Percentiles rank a stretch among this genome's conserved stretches.
Evolutionary conservation across 768 basidiomycete species (phyloP).

Genomic region (Tulasnella sp.): DNA sequence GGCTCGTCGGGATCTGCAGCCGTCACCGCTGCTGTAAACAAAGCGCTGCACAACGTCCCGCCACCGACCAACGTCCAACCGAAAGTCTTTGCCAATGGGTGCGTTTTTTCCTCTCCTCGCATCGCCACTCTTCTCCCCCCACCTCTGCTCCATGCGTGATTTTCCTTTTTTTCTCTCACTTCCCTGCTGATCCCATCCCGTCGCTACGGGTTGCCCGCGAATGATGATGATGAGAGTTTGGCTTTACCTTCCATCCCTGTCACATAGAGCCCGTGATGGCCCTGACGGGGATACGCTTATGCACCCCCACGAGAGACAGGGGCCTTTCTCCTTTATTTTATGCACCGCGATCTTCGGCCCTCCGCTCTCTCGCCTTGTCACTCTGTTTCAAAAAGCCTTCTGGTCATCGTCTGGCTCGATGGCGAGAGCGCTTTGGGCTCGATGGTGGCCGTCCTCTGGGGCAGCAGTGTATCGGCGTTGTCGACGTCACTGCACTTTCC

Average conservation of each 20-base stretch:
- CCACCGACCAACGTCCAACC: slow-evolving; percentile 29
- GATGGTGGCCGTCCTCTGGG: background rate
- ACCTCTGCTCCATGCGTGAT: too few species aligned
- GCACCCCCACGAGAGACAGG: background rate
- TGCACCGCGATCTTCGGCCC: background rate
- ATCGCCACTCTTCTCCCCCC: too few species aligned
- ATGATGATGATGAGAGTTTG: background rate
- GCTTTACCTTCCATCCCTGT: background rate
- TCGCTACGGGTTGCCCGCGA: background rate
- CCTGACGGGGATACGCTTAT: background rate
- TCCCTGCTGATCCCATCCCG: background rate
- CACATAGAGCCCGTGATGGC: slow-evolving; percentile 6
- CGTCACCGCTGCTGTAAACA: slow-evolving; percentile 23
- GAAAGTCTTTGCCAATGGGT: slow-evolving; percentile 34
- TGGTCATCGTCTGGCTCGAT: background rate
- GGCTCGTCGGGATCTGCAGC: slow-evolving; percentile 22
- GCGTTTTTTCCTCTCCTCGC: background rate
- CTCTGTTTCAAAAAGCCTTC: background rate
- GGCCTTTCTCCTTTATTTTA: too few species aligned
- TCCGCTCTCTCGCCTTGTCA: background rate
- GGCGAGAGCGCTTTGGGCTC: background rate
- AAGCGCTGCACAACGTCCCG: slow-evolving; percentile 29
- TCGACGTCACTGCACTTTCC: too few species aligned
- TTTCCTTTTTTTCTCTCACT: too few species aligned
- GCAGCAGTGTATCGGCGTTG: background rate